A percentile compares a stretch with the other conserved stretches of the same genome.
Conservation (phyloP, 2,329 filamentous ascomycete genomes). For the Cercospora sp. region DNA sequence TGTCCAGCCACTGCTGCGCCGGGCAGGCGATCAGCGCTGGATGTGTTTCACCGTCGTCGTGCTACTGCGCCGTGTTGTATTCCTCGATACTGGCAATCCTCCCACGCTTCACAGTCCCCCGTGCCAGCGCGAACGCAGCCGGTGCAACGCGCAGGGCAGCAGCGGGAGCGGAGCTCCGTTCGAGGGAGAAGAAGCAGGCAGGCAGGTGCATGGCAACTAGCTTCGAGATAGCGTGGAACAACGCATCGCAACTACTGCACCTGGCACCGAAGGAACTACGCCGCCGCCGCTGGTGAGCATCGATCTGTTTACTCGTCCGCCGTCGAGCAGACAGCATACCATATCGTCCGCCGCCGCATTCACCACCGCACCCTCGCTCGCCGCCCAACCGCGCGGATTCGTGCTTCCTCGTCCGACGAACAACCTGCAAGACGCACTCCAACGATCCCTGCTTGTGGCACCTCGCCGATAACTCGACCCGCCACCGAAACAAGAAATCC, state of each 20-base stretch:
- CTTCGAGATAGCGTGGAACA: neutral
- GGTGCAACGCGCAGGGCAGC: neutral
- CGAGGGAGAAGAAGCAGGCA: neutral
- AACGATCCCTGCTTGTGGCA: constrained; percentile 13
- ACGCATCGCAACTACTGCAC: neutral
- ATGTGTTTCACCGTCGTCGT: neutral
- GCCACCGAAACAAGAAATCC: constrained; percentile 9
- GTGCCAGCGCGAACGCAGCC: neutral
- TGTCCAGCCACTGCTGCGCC: constrained; percentile 5
- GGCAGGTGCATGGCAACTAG: neutral
- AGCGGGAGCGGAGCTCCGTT: neutral
- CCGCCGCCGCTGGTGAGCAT: neutral
- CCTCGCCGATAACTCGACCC: constrained; percentile 7
- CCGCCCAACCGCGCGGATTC: neutral
- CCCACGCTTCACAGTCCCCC: neutral
- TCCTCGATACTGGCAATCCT: neutral
- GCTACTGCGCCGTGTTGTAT: neutral
- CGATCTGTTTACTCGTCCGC: neutral
- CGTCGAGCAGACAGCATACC: neutral
- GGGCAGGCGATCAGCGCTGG: neutral
- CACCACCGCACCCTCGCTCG: neutral
- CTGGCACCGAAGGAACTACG: constrained; percentile 1
- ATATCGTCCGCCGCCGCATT: neutral
- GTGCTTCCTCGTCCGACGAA: neutral
- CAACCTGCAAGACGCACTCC: constrained; percentile 5